Evolutionary conservation across 352 stramenopile species (phyloP), one percentile per base, ranked within the genome.

Genomic region (Pythium rishiriense): DNA sequence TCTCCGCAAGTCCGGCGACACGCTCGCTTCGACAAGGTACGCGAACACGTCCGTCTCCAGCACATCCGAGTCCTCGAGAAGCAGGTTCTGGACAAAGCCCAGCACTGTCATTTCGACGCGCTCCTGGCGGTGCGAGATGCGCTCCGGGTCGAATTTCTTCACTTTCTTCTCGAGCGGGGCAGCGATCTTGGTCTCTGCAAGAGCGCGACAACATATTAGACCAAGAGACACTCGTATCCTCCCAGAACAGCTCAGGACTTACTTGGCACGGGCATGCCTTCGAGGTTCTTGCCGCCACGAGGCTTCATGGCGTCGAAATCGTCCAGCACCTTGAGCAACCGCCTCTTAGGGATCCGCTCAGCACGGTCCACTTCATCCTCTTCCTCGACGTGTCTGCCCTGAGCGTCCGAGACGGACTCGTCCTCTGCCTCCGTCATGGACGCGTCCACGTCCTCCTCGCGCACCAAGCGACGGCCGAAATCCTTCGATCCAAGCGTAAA

Each of bases 121-220:
- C 61, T 91, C 83, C 52, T 94, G 85, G 29, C 85, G 85, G 66
- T 88, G 86, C 31, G 83, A 91, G 24, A 84, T 69, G 28, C 76
- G 75, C 39, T 94, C 83, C 4, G 80, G 65, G 53, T 86, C 87
- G 15, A 69, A 66, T 26, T 76, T 76, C 65, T 88, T 92, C 4
- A 57, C 54, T 58, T 91, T 89, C 64, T 91, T 92, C 66, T 91
- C 80, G 48, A 94, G 49, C 7, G 83, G 83, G 2, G 83, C 70
- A 29, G 67, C 69, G 29, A 84, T 85, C 67, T 94, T 94, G 12
- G 76, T 85, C 64, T 88, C 83, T 94, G 52, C 10, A 45, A 19
- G 14, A n/a, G n/a, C 25, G 15, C 49, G 50, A 4, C 39, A 39
- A 7, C 47, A 51, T 0, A 21, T 45, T 21, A 37, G 12, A 17